Base-by-base conservation (phyloP, 192 early-diverging fungal species). In the Jimgerdemannia flammicorona region DNA sequence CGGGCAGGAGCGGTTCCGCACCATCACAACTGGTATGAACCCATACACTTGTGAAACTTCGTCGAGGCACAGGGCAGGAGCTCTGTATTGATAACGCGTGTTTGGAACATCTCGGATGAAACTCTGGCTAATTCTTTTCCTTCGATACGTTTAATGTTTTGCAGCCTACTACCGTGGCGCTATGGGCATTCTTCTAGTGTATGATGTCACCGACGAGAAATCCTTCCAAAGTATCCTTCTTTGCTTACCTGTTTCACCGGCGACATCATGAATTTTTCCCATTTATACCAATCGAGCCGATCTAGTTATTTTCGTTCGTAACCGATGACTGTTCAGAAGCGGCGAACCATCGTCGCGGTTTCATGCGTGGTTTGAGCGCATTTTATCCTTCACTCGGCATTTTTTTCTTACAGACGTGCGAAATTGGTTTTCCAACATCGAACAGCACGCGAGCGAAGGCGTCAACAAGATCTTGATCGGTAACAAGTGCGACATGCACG, bases 381-480 rank as follows among this genome's bases (percentile, higher is more conserved):
- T n/a, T 17, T 73, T 64, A 64, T 54, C 49, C 49, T 54, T 54
- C 49, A 54, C 49, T 54, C 49, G 6, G 49, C 49, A 4, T 54
- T 4, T 29, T 19, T 20, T 49, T 43, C 20, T 17, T n/a, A 72
- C 76, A 95, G 94, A 99, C 85, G 97, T 99, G 77, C 91, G 97
- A 79, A 99, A 97, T 87, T 99, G 98, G 98, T 97, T 98, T 81
- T 93, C 94, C 75, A 99, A 99, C 84, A 97, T 99, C 80, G 98
- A 99, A 82, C 97, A 99, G 80, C 95, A 99, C 80, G 98, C 98
- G 64, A 97, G 92, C 81, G 97, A 98, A 81, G 97, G 96, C 70
- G 98, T 99, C 17, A 97, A 98, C 88, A 97, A 97, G 84, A 97
- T 99, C 63, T 89, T 99, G 69, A 94, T 99, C 84, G 98, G 97